Evolutionary conservation across 2,329 filamentous ascomycete species (phyloP), one percentile per base, ranked within the genome.

Genomic region (Microcyclospora tardicrescens): DNA sequence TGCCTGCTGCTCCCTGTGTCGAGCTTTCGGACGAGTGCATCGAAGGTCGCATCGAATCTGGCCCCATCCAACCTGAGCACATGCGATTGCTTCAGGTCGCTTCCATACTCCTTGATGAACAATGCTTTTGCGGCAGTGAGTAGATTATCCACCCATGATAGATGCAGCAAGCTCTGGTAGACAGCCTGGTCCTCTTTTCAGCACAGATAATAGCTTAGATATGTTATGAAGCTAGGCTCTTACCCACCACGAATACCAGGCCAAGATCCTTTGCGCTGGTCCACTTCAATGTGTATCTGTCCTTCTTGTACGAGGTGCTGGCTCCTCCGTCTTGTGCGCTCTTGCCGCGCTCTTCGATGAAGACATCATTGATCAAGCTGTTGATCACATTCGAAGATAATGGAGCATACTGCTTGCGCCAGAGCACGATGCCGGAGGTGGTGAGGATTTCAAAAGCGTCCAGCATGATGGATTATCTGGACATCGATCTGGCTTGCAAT

Each of bases 381-480:
- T 98, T 95, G 68, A 98, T 79, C 48, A 95, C 71, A 52, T 81
- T 78, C 33, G 83, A 75, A 58, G 78, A 86, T 57, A 93, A 77
- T 2, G 81, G 73, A 39, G 80, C 77, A 60, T 89, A 94, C 16
- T 78, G 81, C 59, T 83, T 81, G 44, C 89, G 95, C 91, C 91
- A 98, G 39, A 98, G 75, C 41, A 98, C 91, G 46, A 98, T 87
- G 40, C 91, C 91, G 3, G 87, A 93, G 29, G 89, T 93, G 43
- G 89, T 95, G 44, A 98, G 65, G 49, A 98, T 91, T 64, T 98
- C 89, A 61, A 98, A 98, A 12, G 84, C 81, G 67, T 98, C 91
- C 64, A 98, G 67, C 89, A 96, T 96, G 41, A 50, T 59, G 37
- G 33, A 40, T 40, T 31, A 35, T 34, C 16, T 24, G 19, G 8